Base-by-base conservation (phyloP, 1,139 yeast species). In the Williopsis jadinii region DNA sequence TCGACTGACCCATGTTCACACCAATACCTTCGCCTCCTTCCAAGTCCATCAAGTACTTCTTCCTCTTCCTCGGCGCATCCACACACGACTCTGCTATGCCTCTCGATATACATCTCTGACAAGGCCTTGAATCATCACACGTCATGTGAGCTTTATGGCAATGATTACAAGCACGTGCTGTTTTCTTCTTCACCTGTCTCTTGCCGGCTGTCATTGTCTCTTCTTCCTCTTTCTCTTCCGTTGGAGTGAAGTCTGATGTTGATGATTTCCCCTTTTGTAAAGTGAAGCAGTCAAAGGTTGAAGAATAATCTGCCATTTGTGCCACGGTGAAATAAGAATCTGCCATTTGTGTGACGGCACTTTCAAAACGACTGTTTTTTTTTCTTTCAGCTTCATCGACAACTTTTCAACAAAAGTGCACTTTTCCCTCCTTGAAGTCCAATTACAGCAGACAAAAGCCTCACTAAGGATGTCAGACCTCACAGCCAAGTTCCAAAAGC, bases 121-220 rank as follows among this genome's bases (percentile, higher is more conserved):
- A 92, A 0, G 98, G 98, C 39, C 98, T 62, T 28, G 63, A 62
- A 24, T 79, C 72, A 52, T 86, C 95, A 59, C 97, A 88, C 0
- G 96, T 84, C 70, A 87, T 77, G 60, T 88, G 97, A 2, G 94
- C 83, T 53, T 78, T 73, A 47, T 87, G 87, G 58, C 97, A 88
- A 61, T 86, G 92, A 35, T 77, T 75, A 55, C 97, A 88, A 11
- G 97, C 96, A 44, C 94, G 68, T 9, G 80, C 70, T 0, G 90
- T 87, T 58, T 86, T 86, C 44, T 67, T 63, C 30, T 77, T 63
- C 36, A 60, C 29, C 26, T n/a, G 28, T 33, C 32, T 35, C 32
- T 13, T 28, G n/a, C 27, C 12, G 11, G 32, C 37, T 15, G 27
- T 26, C 32, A 28, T 14, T 26, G 11, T 35, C 14, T 9, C 29